Conservation (phyloP, 192 early-diverging fungal species). For the Coemansia sp. region DNA sequence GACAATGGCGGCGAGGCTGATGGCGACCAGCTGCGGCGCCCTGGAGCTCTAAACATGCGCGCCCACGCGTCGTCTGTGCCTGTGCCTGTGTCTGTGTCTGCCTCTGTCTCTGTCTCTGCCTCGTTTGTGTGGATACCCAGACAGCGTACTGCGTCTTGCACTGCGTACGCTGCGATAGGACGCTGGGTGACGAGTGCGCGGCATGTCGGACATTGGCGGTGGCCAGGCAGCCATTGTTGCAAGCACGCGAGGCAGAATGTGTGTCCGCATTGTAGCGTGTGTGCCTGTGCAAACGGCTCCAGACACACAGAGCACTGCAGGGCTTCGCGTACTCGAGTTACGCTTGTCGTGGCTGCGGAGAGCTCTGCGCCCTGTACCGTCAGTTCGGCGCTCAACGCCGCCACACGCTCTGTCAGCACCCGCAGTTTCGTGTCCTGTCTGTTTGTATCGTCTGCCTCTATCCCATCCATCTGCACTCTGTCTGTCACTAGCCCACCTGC, state of each 20-base stretch:
- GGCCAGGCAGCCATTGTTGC: slow-evolving; percentile 35
- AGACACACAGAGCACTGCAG: slow-evolving; percentile 50
- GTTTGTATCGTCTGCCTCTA: not conserved
- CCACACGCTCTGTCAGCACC: slow-evolving; percentile 12
- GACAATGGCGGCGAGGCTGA: slow-evolving; percentile 18
- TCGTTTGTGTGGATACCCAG: slow-evolving; percentile 1
- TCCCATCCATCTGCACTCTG: not conserved
- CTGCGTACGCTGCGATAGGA: slow-evolving; percentile 22
- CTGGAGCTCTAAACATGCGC: not conserved
- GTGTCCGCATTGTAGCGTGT: slow-evolving; percentile 49
- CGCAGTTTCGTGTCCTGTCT: slow-evolving; percentile 3
- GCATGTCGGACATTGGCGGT: slow-evolving; percentile 42
- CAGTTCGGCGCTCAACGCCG: slow-evolving; percentile 30
- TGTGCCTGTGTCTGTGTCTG: not conserved
- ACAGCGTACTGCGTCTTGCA: slow-evolving; percentile 27
- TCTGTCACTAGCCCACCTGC: no score
- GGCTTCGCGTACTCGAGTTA: slow-evolving; percentile 17
- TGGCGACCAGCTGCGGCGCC: not conserved
- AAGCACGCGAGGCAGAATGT: slow-evolving; percentile 46
- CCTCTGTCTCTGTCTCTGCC: no score
- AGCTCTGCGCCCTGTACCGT: slow-evolving; percentile 24
- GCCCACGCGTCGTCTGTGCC: not conserved
- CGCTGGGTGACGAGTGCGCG: slow-evolving; percentile 26
- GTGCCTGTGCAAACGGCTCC: slow-evolving; percentile 35
- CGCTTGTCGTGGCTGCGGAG: not conserved